Evolutionary conservation across 2,329 filamentous ascomycete species (phyloP), one percentile per base, ranked within the genome.

Genomic region (Trichoderma breve): DNA sequence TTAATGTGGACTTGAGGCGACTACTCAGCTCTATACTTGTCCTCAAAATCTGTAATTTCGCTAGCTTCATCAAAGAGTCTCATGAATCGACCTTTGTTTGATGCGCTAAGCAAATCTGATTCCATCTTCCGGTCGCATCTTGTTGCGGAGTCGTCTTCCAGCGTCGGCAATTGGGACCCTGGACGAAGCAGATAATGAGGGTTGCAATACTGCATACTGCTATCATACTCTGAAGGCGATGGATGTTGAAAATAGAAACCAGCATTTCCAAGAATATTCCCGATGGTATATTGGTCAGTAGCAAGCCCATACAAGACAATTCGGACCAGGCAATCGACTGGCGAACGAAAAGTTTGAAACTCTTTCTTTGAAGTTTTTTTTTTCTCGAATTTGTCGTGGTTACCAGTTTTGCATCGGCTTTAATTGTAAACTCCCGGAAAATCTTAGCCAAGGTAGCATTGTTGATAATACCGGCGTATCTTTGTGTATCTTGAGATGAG

Each of bases 101-200:
- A 39, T 43, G 51, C 30, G 26, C 9, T 47, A 66, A 57, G 47
- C 18, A 55, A 18, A 55, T 55, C 8, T 4, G 28, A 36, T 36
- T 55, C 63, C 15, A 6, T 7, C 24, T 24, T 57, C 18, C 24
- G n/a, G 63, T 8, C 28, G 4, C 43, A 9, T 57, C 3, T 2
- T 11, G 28, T 55, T n/a, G 7, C 43, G 1, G 43, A 39, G n/a
- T 36, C 43, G 26, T 32, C 43, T 51, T 51, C 47, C 5, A 57
- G 63, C 8, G 12, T 34, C 5, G 43, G 63, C 43, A 66, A 39
- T 36, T 66, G 63, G 43, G 63, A 66, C 6, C 63, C 63, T n/a
- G 63, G 63, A 24, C 63, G 43, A 24, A 55, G 43, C 24, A 66
- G 30, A 57, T 66, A 55, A 26, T 36, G 63, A 32, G 63, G 63